Percentiles rank a stretch among this genome's conserved stretches.
Conservation (phyloP, 257 asterid genomes). For the Anisodus tanguticus region DNA sequence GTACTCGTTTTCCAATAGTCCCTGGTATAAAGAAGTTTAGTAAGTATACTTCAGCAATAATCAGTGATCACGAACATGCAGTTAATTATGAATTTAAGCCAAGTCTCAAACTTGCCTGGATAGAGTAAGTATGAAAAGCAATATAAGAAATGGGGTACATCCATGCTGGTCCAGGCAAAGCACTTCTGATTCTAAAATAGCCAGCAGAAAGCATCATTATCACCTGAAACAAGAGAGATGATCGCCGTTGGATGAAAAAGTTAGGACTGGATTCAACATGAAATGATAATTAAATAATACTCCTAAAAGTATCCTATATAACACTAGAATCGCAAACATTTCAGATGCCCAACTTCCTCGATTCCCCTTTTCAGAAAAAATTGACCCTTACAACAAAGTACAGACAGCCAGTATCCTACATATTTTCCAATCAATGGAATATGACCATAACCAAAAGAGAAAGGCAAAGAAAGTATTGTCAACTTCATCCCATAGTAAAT, state of each 20-base stretch:
- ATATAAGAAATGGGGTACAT: constrained; percentile 86
- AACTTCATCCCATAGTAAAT: neutral
- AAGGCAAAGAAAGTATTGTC: neutral
- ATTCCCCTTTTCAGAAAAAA: neutral
- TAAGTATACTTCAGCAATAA: neutral
- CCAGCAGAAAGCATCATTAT: constrained; percentile 94
- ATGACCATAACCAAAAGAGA: neutral
- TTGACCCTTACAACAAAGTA: neutral
- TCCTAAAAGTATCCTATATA: neutral
- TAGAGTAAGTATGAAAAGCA: constrained; percentile 85
- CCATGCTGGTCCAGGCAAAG: constrained; percentile 80
- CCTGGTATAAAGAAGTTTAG: constrained; percentile 50
- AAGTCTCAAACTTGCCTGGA: constrained; percentile 66
- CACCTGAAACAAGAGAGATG: constrained; percentile 53
- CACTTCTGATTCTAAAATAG: constrained; percentile 78
- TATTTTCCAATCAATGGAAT: neutral
- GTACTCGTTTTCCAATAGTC: constrained; percentile 92
- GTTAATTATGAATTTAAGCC: neutral
- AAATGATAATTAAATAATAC: neutral
- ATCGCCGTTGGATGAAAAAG: neutral
- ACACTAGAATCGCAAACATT: neutral
- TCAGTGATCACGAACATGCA: neutral
- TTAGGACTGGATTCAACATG: neutral
- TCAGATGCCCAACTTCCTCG: neutral
- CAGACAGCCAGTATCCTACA: neutral